Percentiles rank a stretch among this genome's conserved stretches.
Conservation (phyloP, 2,329 filamentous ascomycete species). For the Scleromitrula shiraiana region DNA sequence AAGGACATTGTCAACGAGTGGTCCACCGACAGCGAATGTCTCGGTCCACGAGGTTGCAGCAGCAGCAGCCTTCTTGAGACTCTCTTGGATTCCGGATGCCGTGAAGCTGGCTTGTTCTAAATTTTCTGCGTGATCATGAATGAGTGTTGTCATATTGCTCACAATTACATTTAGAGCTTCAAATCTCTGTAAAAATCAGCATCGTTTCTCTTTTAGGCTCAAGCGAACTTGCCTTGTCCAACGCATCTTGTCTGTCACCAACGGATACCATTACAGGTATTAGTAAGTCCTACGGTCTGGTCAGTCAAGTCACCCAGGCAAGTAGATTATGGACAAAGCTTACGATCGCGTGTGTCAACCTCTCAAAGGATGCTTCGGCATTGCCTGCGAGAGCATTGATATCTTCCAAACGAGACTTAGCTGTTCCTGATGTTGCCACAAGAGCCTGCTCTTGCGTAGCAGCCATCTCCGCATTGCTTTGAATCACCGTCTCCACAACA, state of each 20-base stretch:
- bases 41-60: conserved; percentile 16
- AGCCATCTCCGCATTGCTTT: conserved; percentile 25
- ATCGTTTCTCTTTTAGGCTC: not conserved
- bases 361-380: conserved; percentile 15
- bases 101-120: conserved; percentile 20
- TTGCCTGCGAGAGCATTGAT: conserved; percentile 19
- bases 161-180: conserved; percentile 16
- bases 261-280: conserved; percentile 17
- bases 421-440: conserved; percentile 14
- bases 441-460: conserved; percentile 24
- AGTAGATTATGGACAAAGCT: not conserved
- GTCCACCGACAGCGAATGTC: conserved; percentile 8
- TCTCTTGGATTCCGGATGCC: conserved; percentile 19
- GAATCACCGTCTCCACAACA: conserved; percentile 12
- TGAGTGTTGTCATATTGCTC: conserved; percentile 21
- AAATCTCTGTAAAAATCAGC: conserved; percentile 16
- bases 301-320: conserved; percentile 8
- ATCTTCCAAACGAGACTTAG: conserved; percentile 15
- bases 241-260: conserved; percentile 18
- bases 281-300: conserved; percentile 13
- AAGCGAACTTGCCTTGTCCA: conserved; percentile 21
- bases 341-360: conserved; percentile 18
- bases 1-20: conserved; percentile 17
- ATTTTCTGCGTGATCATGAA: conserved; percentile 19
- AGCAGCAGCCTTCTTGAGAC: conserved; percentile 19